A percentile compares a stretch with the other conserved stretches of the same genome.
phyloP scores from a whole-genome alignment of 306 rosid species.

The Astragalus membranaceus region DNA sequence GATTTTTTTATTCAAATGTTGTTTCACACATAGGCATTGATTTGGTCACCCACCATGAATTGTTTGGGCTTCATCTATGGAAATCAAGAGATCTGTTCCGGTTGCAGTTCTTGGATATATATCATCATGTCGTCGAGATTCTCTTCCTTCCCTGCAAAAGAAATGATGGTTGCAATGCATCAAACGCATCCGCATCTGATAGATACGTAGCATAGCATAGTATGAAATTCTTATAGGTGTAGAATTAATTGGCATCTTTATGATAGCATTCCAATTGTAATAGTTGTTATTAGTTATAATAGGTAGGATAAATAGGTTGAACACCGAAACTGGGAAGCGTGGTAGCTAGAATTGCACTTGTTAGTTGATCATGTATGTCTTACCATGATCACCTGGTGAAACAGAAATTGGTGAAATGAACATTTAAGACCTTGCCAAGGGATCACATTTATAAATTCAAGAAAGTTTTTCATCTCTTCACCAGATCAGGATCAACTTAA shows the following conservation, averaged over 20 bases:
- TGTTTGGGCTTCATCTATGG: constrained; percentile 39
- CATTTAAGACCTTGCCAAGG: constrained; percentile 4
- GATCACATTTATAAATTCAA: constrained; percentile 12
- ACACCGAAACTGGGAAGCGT: background rate
- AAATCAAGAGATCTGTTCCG: constrained; percentile 43
- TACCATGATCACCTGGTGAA: constrained; percentile 16
- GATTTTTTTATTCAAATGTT: constrained; percentile 12
- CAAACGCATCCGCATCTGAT: constrained; percentile 48
- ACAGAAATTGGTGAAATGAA: constrained; percentile 8
- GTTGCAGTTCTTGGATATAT: constrained; percentile 34
- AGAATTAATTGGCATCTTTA: constrained; percentile 15
- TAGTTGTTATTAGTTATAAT: background rate
- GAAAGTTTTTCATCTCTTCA: constrained; percentile 6
- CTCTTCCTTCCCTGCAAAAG: constrained; percentile 26
- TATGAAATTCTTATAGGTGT: constrained; percentile 25
- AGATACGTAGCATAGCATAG: constrained; percentile 49
- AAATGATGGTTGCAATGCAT: constrained; percentile 33
- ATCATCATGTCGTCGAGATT: constrained; percentile 29
- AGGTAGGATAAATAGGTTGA: constrained; percentile 7
- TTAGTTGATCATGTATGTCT: constrained; percentile 6
- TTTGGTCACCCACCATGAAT: constrained; percentile 35
- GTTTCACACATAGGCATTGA: constrained; percentile 43
- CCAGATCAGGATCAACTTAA: constrained; percentile 7
- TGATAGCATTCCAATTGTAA: constrained; percentile 15
- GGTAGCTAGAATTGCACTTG: constrained; percentile 12